Base-by-base conservation (phyloP, 306 rosid genomes). In the Pueraria montana region DNA sequence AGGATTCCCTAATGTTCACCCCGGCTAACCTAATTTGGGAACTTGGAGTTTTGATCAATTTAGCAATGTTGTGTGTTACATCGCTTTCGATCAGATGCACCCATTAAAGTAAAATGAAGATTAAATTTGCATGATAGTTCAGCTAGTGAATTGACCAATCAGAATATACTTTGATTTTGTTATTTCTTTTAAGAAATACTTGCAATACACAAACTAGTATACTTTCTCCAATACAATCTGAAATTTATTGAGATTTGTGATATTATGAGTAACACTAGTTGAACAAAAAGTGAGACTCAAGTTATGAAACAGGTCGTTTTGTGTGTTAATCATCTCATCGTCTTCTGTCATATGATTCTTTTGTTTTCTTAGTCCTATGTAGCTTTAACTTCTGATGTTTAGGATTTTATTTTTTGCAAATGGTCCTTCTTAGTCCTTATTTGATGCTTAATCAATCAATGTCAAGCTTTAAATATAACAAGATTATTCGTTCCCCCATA, bases 101-200 rank as follows among this genome's bases (percentile, higher is more conserved):
- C 42, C 6, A 3, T 26, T 18, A 18, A 70, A 34, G 27, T 21
- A 13, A 78, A 38, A 27, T 2, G 55, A 42, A 46, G 18, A 55
- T 71, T 26, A 52, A 66, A 73, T 56, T 23, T 74, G 80, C 76
- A 77, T 27, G 73, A 52, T 21, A 24, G 59, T 66, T 77, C 73
- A 74, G 14, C 64, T 8, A 21, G 70, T 48, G 66, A 74, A 74
- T 73, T 80, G 84, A 81, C 80, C 73, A 6, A 67, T 73, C 7
- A 59, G 72, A 53, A 72, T 73, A 64, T 72, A 53, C 87, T 62
- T 42, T 7, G 5, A 26, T 20, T 40, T 5, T 17, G 2, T 52
- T 40, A 30, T 6, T 46, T 73, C 36, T 67, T 66, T 50, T 38
- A 4, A 4, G 1, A 59, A 58, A 59, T 61, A 2, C 11, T 62